Percentiles rank a stretch among this genome's conserved stretches.
Evolutionary conservation across 2,329 filamentous ascomycete genomes (phyloP).

Genomic region (Penicillium sp.): DNA sequence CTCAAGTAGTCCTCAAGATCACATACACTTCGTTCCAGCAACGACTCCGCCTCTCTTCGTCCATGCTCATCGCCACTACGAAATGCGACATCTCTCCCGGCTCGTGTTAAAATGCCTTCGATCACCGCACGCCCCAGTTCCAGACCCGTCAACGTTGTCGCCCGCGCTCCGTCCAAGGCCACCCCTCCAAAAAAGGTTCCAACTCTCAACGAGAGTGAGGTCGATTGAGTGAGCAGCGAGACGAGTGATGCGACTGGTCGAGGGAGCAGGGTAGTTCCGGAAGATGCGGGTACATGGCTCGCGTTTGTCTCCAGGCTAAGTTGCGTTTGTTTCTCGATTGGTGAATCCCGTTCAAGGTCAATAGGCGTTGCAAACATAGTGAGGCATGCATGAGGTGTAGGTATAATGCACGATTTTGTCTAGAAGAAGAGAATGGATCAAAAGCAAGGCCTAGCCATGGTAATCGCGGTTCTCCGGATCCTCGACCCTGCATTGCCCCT

Average conservation of each 20-base stretch:
- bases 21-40: slow-evolving; percentile 50
- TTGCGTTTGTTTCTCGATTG: not conserved
- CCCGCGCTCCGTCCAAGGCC: slow-evolving; percentile 47
- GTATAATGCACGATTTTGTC: not conserved
- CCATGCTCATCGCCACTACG: slow-evolving; percentile 52
- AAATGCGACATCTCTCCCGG: slow-evolving; percentile 47
- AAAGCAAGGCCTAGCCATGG: not conserved
- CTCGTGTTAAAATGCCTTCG: slow-evolving; percentile 48
- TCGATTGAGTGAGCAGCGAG: slow-evolving; percentile 48
- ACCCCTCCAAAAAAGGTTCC: slow-evolving; percentile 48
- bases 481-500: not conserved
- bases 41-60: slow-evolving; percentile 45
- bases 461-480: not conserved
- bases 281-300: slow-evolving; percentile 30
- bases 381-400: slow-evolving; percentile 16
- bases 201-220: slow-evolving; percentile 47
- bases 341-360: not conserved
- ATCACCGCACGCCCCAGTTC: slow-evolving; percentile 49
- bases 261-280: slow-evolving; percentile 45
- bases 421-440: not conserved
- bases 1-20: too few relatives aligned
- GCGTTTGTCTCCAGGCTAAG: slow-evolving; percentile 10
- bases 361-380: slow-evolving; percentile 15
- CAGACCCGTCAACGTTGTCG: slow-evolving; percentile 48
- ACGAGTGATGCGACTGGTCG: slow-evolving; percentile 47